A percentile compares a stretch with the other conserved stretches of the same genome.
These are phyloP conservation scores for Hypomontagnella monticulosa DNA, from an alignment of 495 filamentous ascomycete species.

Conservation along the genomic window DNA sequence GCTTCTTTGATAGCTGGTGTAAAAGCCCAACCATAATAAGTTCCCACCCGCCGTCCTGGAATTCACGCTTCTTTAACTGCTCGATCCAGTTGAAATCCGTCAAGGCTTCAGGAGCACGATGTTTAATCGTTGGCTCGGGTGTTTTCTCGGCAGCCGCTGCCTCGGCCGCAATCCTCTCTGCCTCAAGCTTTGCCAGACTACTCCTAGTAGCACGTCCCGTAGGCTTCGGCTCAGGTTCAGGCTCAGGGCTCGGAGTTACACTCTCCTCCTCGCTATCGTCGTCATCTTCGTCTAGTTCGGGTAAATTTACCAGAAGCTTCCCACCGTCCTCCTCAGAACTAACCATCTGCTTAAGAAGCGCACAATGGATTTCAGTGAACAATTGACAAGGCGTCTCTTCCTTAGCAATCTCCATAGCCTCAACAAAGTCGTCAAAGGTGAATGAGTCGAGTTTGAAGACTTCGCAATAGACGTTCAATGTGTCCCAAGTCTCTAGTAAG, in stretches of 20 bases:
- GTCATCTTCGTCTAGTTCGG: slow-evolving; percentile 75
- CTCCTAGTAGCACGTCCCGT: slow-evolving; percentile 80
- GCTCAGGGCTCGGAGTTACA: slow-evolving; percentile 58
- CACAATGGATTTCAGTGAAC: slow-evolving; percentile 90
- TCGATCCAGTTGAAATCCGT: slow-evolving; percentile 83
- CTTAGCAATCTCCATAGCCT: slow-evolving; percentile 82
- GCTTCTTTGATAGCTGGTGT: slow-evolving; percentile 80
- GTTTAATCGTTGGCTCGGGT: slow-evolving; percentile 57
- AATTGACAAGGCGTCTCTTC: slow-evolving; percentile 85
- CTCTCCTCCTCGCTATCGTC: slow-evolving; percentile 67
- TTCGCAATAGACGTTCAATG: slow-evolving; percentile 94
- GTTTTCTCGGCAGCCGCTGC: slow-evolving; percentile 56
- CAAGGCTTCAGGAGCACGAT: slow-evolving; percentile 84
- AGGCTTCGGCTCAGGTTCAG: slow-evolving; percentile 72
- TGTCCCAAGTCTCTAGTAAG: slow-evolving; percentile 92
- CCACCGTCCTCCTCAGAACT: slow-evolving; percentile 78
- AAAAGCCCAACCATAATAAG: slow-evolving; percentile 87
- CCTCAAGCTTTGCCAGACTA: slow-evolving; percentile 83
- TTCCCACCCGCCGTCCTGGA: slow-evolving; percentile 91
- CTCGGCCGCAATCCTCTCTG: slow-evolving; percentile 68
- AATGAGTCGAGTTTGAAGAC: slow-evolving; percentile 94
- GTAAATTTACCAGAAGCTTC: slow-evolving; percentile 78
- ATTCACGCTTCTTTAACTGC: slow-evolving; percentile 81
- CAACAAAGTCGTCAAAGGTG: slow-evolving; percentile 94
- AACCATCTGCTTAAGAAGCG: slow-evolving; percentile 87